phyloP scores from a whole-genome alignment of 1,284 basidiomycete genomes.

The Rhodotorula sp. region DNA sequence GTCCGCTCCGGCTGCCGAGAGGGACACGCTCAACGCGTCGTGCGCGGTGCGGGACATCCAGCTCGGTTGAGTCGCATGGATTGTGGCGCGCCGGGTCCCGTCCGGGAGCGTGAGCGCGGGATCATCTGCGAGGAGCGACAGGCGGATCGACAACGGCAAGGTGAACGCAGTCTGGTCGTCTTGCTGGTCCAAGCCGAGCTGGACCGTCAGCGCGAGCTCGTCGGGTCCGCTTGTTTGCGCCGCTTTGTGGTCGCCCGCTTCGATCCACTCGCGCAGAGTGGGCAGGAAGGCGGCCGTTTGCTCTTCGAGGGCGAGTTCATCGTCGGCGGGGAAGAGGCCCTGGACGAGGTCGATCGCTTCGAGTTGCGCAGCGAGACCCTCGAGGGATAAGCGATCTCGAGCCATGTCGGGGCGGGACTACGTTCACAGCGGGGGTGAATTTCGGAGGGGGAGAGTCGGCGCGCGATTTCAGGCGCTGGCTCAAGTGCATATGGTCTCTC shows the following conservation, averaged over 20 bases:
- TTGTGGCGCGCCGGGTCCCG: neutral
- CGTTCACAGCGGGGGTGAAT: no score
- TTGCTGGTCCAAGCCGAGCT: conserved; percentile 7
- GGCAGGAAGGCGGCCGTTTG: conserved; percentile 7
- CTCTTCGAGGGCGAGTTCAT: conserved; percentile 22
- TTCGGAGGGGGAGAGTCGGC: no score
- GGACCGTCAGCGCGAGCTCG: conserved; percentile 14
- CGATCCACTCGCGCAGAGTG: conserved; percentile 9
- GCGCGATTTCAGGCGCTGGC: no score
- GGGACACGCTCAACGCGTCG: conserved; percentile 6
- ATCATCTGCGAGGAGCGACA: conserved; percentile 20
- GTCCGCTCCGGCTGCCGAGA: neutral
- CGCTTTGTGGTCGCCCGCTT: neutral
- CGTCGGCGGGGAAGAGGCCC: conserved; percentile 24
- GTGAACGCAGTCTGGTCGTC: neutral
- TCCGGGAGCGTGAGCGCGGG: neutral
- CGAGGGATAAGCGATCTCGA: neutral
- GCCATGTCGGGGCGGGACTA: no score
- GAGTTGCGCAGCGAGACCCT: conserved; percentile 14
- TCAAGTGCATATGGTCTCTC: no score
- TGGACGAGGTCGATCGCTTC: conserved; percentile 29
- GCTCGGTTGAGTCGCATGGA: conserved; percentile 12
- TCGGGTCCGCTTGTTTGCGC: neutral
- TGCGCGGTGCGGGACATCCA: conserved; percentile 25
- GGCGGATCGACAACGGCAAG: conserved; percentile 10